Evolutionary conservation across 257 asterid species (phyloP).

Genomic region (Przewalskia tangutica): DNA sequence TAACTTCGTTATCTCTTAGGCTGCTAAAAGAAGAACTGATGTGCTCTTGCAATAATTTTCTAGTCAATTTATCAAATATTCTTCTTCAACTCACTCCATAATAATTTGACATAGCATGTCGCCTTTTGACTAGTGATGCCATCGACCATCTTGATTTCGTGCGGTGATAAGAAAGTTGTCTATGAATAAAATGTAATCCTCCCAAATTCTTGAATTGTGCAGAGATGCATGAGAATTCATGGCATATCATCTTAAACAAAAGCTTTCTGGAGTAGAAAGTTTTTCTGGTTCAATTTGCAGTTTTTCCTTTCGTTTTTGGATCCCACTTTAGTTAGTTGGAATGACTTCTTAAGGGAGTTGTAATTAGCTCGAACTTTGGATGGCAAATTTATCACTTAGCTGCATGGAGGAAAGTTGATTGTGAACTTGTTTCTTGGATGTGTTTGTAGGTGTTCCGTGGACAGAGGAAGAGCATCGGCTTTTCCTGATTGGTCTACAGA

Average conservation of each 20-base stretch:
- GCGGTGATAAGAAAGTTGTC: neutral
- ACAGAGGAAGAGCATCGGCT: conserved; percentile 77
- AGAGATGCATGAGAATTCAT: neutral
- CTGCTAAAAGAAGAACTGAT: neutral
- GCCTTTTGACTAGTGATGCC: neutral
- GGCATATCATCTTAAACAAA: neutral
- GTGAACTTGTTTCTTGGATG: neutral
- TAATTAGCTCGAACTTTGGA: neutral
- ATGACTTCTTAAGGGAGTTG: neutral
- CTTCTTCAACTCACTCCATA: neutral
- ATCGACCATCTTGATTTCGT: neutral
- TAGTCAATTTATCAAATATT: neutral
- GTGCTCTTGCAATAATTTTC: neutral
- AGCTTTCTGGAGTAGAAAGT: neutral
- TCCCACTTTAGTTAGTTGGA: neutral
- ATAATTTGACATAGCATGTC: neutral
- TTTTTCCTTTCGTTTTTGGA: neutral
- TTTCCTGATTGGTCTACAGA: conserved; percentile 61
- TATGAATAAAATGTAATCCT: neutral
- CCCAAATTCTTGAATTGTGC: neutral
- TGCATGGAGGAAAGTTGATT: neutral
- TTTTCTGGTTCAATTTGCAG: no score
- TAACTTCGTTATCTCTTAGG: neutral
- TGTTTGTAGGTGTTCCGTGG: conserved; percentile 62
- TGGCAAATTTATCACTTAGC: neutral